Evolutionary conservation across 1,139 yeast genomes (phyloP).

Genomic region (Spencermartinsiella ligniputridi): DNA sequence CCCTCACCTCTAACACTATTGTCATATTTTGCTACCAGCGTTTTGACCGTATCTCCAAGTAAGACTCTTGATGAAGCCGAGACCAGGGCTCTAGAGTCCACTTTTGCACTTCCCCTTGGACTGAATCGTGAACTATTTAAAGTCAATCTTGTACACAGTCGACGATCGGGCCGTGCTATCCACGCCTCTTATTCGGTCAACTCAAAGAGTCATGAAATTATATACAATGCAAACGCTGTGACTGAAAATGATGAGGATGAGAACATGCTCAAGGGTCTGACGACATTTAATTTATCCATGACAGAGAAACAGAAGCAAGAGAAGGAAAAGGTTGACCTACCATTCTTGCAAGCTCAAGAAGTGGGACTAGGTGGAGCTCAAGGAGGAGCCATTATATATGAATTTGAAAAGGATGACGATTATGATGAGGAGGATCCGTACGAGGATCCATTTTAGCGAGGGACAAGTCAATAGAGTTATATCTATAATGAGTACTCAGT

Average conservation of each 20-base stretch:
- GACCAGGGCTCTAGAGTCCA: conserved; percentile 38
- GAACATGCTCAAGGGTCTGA: conserved; percentile 57
- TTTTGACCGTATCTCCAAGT: conserved; percentile 53
- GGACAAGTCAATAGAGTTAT: no score
- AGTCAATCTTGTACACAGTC: conserved; percentile 56
- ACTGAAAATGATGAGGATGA: conserved; percentile 32
- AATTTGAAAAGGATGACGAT: conserved; percentile 78
- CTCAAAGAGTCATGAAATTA: conserved; percentile 47
- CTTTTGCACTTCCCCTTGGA: conserved; percentile 47
- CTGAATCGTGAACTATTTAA: conserved; percentile 47
- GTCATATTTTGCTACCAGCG: conserved; percentile 65
- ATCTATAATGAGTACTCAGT: no score
- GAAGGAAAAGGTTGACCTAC: conserved; percentile 80
- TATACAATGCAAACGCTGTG: conserved; percentile 33
- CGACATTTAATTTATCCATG: conserved; percentile 82
- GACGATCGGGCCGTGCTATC: conserved; percentile 80
- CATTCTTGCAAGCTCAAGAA: conserved; percentile 82
- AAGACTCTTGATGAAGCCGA: conserved; percentile 46
- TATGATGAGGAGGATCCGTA: conserved; percentile 97
- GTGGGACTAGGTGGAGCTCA: conserved; percentile 63
- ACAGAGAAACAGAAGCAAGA: conserved; percentile 71
- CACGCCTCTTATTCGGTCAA: conserved; percentile 54
- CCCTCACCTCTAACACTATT: conserved; percentile 55
- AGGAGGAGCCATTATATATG: conserved; percentile 79
- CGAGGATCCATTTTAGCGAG: conserved; percentile 86